Conservation (phyloP, 768 basidiomycete species). For the Agaricus subrufescens region DNA sequence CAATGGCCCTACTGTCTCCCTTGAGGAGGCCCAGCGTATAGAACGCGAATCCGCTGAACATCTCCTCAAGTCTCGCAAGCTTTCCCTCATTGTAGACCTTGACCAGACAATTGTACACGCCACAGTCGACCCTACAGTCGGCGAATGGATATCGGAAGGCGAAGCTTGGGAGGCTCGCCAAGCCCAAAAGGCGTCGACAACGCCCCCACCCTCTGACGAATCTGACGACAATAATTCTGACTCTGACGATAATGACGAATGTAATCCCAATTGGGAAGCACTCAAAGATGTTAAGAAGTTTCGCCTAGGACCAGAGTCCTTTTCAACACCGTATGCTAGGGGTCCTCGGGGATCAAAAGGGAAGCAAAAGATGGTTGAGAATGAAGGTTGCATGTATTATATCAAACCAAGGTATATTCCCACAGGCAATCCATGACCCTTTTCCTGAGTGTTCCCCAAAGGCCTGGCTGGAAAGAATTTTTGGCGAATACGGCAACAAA, state of each 20-base stretch:
- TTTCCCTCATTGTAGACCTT: conserved; percentile 95
- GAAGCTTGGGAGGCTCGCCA: conserved; percentile 72
- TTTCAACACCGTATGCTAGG: conserved; percentile 35
- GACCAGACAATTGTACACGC: conserved; percentile 99
- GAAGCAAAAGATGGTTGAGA: conserved; percentile 63
- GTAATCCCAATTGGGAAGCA: conserved; percentile 92
- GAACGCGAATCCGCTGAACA: conserved; percentile 79
- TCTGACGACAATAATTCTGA: conserved; percentile 36
- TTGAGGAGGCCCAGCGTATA: conserved; percentile 88
- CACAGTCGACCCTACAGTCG: conserved; percentile 96
- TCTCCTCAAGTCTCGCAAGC: conserved; percentile 68
- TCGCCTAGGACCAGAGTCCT: conserved; percentile 78
- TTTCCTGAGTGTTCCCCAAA: conserved; percentile 15
- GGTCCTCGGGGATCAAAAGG: conserved; percentile 40
- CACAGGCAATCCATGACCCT: conserved; percentile 4
- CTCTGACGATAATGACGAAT: conserved; percentile 55
- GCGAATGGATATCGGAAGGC: conserved; percentile 92
- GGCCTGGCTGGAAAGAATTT: conserved; percentile 84
- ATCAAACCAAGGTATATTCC: conserved; percentile 84
- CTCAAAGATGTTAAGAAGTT: conserved; percentile 90
- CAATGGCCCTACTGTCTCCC: conserved; percentile 85
- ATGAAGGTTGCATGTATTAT: conserved; percentile 91
- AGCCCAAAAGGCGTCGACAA: conserved; percentile 30
- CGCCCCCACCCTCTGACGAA: conserved; percentile 27
- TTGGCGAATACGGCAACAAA: conserved; percentile 63